These are phyloP conservation scores for Skeletonema menzelii DNA, from an alignment of 108 stramenopile species.

Conservation along the genomic window DNA sequence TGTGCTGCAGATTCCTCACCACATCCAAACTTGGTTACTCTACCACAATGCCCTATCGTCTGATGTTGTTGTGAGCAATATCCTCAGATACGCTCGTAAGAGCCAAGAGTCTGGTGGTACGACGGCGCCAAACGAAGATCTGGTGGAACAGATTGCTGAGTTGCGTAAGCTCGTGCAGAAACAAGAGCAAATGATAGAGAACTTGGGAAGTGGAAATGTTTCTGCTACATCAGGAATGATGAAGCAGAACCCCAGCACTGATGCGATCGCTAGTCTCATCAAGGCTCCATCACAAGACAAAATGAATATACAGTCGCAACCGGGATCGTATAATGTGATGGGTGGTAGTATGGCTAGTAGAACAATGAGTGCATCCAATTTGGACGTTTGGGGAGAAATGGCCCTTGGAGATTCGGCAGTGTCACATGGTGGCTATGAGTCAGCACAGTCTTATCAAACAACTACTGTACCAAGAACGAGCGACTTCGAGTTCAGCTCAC, in stretches of 20 bases:
- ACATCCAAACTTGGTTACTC: conserved; percentile 95
- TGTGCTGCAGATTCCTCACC: conserved; percentile 83
- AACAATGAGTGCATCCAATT: conserved; percentile 35
- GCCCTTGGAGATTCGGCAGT: conserved; percentile 63
- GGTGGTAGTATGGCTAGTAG: conserved; percentile 23
- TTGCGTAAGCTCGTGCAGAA: conserved; percentile 82
- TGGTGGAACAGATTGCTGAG: conserved; percentile 88
- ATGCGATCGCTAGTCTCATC: conserved; percentile 49
- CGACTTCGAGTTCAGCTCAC: conserved; percentile 84
- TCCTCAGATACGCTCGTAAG: conserved; percentile 91
- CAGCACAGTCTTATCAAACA: conserved; percentile 21
- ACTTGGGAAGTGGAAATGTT: conserved; percentile 41
- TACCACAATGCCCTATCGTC: conserved; percentile 96
- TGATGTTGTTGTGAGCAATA: conserved; percentile 96
- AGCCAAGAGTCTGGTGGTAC: conserved; percentile 85
- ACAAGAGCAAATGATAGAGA: conserved; percentile 78
- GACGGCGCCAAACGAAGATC: conserved; percentile 67
- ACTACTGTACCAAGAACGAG: conserved; percentile 21
- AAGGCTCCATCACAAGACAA: conserved; percentile 22
- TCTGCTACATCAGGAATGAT: conserved; percentile 9
- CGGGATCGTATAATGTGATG: conserved; percentile 12
- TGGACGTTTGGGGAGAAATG: conserved; percentile 84
- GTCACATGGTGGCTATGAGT: conserved; percentile 21
- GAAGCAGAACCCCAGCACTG: conserved; percentile 44
- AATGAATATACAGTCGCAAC: conserved; percentile 27